Conservation (phyloP, 2,329 filamentous ascomycete genomes). For the Arthrinium phaeospermum region DNA sequence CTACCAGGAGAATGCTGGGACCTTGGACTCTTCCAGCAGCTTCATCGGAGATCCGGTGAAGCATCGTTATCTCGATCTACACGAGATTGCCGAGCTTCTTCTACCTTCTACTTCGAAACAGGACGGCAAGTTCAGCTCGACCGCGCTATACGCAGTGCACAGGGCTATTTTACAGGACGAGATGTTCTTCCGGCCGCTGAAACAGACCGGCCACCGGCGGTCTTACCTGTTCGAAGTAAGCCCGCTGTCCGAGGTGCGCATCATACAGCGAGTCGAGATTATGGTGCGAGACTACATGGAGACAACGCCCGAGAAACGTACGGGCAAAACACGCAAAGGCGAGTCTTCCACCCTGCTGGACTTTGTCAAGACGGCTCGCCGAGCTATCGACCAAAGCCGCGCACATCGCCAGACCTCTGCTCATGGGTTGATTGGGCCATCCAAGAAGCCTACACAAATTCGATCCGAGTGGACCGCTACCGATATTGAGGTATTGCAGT, state of each 20-base stretch:
- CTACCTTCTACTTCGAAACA: constrained; percentile 44
- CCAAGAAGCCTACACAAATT: constrained; percentile 21
- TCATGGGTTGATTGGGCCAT: constrained; percentile 54
- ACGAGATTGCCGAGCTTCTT: constrained; percentile 55
- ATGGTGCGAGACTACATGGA: constrained; percentile 62
- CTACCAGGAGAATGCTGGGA: constrained; percentile 54
- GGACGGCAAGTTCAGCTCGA: constrained; percentile 47
- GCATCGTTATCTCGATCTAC: constrained; percentile 54
- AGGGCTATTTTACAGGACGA: constrained; percentile 65
- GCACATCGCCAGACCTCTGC: constrained; percentile 53
- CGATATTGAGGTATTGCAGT: constrained; percentile 66
- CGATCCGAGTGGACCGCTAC: constrained; percentile 49
- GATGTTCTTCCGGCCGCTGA: constrained; percentile 62
- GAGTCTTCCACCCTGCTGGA: constrained; percentile 37
- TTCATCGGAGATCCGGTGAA: constrained; percentile 45
- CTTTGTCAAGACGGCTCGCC: constrained; percentile 57
- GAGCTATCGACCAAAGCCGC: constrained; percentile 58
- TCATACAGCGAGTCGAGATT: constrained; percentile 55
- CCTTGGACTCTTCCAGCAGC: constrained; percentile 52
- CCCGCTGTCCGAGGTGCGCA: constrained; percentile 57
- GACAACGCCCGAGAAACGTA: constrained; percentile 27
- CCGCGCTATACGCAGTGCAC: constrained; percentile 73
- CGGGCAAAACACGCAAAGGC: neutral
- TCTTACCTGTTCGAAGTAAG: constrained; percentile 67
- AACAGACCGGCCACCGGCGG: constrained; percentile 56